Conservation (phyloP, 208 protist species). For the Leishmania amazonensis region DNA sequence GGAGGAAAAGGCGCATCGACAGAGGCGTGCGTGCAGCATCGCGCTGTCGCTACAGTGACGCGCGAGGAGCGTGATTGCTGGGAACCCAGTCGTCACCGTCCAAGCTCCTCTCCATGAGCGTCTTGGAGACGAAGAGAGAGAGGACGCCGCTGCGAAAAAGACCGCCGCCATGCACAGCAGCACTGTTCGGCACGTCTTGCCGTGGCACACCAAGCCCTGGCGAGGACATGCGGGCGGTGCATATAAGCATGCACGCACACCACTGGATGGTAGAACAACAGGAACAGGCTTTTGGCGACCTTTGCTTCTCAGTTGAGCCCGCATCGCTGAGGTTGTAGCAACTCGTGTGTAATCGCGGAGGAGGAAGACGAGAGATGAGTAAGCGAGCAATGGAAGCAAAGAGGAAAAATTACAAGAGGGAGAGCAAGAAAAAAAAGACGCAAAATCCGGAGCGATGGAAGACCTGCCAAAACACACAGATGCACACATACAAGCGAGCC, state of each 20-base stretch:
- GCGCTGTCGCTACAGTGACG: not conserved
- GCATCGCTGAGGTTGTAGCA: not conserved
- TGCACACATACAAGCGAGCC: not conserved
- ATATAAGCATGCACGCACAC: not conserved
- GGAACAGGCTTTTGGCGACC: not conserved
- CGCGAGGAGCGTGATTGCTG: not conserved
- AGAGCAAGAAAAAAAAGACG: not conserved
- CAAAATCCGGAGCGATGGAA: not conserved
- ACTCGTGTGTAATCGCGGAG: not conserved
- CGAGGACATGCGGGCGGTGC: not conserved
- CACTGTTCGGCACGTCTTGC: not conserved
- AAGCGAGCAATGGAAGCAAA: slow-evolving; percentile 4
- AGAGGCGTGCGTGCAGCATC: not conserved
- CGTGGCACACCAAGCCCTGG: not conserved
- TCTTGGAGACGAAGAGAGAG: not conserved
- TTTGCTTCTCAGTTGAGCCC: not conserved
- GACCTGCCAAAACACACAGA: not conserved
- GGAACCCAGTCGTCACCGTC: not conserved
- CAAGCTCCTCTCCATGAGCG: not conserved
- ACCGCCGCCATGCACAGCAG: not conserved
- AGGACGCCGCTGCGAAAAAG: not conserved
- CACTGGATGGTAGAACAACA: not conserved
- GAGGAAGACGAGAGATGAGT: not conserved
- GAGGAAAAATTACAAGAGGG: not conserved
- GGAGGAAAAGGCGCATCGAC: too few relatives aligned